Base-by-base conservation (phyloP, 192 early-diverging fungal species). In the Coemansia sp. region DNA sequence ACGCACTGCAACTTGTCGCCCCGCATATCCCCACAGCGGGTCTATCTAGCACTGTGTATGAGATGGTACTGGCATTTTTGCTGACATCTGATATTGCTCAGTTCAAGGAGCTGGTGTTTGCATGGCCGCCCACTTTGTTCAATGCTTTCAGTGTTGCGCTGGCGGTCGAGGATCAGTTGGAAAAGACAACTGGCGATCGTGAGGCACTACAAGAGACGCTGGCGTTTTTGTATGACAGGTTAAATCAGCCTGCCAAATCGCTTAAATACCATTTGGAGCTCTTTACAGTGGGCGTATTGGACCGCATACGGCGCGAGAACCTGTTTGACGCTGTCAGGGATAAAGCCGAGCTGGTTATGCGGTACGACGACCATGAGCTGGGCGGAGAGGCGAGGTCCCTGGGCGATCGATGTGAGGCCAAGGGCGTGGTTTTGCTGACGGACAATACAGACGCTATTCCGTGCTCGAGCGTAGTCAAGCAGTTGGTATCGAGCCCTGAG, bases 101-200 rank as follows among this genome's bases (percentile, higher is more conserved):
- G 57, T 87, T 93, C 65, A 70, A 85, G 52, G 79, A 84, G 0
- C 88, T 91, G 7, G 85, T 99, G 38, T 79, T 88, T 52, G 79
- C 74, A 9, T 99, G 97, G 95, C 95, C 96, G 11, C 66, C 90
- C 5, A 66, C 78, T 5, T 76, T 98, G 16, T 98, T 95, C 76
- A 88, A 90, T 49, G 81, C 93, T 3, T 79, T 86, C 6, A 90
- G 82, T 65, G 90, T 98, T 5, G 91, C 92, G 49, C 85, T 92
- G 1, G 89, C 89, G 9, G 90, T 94, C 12, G 94, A 96, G 78
- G 87, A 88, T 46, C 73, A 83, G 33, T 66, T 93, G 18, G 71
- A 78, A 40, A 85, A 43, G 15, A 20, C 66, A 1, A 34, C 18
- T 1, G 71, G 15, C 60, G 83, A 86, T 13, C 53, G 27, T 15